Evolutionary conservation across 495 filamentous ascomycete species (phyloP).

Genomic region (Penicillium alfredii): DNA sequence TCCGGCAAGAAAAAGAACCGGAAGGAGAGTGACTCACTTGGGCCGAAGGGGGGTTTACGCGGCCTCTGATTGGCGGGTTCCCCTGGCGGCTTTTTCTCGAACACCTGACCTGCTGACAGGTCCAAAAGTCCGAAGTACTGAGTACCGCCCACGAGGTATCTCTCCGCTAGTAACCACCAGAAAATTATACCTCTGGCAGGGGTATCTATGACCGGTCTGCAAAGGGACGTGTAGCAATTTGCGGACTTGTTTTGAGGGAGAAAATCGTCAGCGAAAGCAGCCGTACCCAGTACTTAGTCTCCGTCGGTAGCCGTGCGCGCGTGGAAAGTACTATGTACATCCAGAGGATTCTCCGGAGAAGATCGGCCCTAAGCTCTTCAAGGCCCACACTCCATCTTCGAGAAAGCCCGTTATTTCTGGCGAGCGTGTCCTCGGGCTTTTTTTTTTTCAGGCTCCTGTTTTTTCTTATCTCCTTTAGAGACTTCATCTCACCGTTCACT

Average conservation of each 20-base stretch:
- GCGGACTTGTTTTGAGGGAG: too few species aligned
- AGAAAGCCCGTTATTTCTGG: constrained; percentile 18
- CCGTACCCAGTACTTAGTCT: too few species aligned
- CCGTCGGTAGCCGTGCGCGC: too few species aligned
- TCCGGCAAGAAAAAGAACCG: constrained; percentile 29
- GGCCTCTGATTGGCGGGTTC: constrained; percentile 8
- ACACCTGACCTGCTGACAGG: constrained; percentile 13
- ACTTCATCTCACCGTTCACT: constrained; percentile 1
- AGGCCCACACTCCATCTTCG: constrained; percentile 25
- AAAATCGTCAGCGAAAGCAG: too few species aligned
- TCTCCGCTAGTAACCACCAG: background rate
- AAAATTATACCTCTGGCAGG: too few species aligned
- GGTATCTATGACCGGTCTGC: background rate
- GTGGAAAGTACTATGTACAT: constrained; percentile 10
- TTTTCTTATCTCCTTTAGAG: background rate
- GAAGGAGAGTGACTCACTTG: constrained; percentile 18
- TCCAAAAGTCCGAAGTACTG: constrained; percentile 2
- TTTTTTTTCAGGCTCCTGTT: constrained; percentile 7
- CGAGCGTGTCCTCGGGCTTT: constrained; percentile 3
- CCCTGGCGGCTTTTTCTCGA: too few species aligned
- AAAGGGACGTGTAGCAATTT: too few species aligned
- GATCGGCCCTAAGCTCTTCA: constrained; percentile 22
- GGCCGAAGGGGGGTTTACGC: background rate
- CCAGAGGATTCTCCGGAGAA: constrained; percentile 25
- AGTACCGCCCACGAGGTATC: background rate